Evolutionary conservation across 2,329 filamentous ascomycete genomes (phyloP).

Genomic region (Didymella glomerata): DNA sequence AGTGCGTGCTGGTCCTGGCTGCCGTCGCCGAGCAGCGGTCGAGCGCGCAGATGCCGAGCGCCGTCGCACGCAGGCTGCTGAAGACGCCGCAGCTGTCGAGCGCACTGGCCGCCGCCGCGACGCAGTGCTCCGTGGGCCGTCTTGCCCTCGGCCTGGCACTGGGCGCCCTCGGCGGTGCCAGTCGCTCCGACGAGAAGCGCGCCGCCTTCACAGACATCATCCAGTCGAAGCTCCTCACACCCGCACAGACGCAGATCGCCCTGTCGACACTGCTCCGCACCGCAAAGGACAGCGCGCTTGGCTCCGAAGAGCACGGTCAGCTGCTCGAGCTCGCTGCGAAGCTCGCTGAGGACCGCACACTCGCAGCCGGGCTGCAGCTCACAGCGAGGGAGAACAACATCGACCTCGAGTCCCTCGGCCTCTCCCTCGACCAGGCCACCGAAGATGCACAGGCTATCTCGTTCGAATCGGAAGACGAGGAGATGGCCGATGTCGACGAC

Average conservation of each 20-base stretch:
- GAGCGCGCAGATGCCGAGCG: constrained; percentile 72
- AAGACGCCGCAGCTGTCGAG: constrained; percentile 68
- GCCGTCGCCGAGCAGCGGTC: constrained; percentile 83
- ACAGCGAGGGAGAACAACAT: constrained; percentile 72
- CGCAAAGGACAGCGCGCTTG: constrained; percentile 41
- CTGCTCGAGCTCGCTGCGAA: constrained; percentile 44
- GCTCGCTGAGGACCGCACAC: constrained; percentile 39
- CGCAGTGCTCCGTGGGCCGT: constrained; percentile 73
- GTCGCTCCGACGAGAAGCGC: constrained; percentile 31
- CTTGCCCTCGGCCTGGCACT: constrained; percentile 75
- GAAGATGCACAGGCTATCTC: constrained; percentile 24
- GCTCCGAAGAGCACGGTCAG: constrained; percentile 43
- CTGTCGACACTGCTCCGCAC: constrained; percentile 71
- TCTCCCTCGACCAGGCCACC: constrained; percentile 44
- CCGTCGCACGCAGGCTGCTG: constrained; percentile 73
- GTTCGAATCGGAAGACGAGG: constrained; percentile 57
- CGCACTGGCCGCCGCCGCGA: constrained; percentile 68
- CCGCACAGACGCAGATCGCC: constrained; percentile 69
- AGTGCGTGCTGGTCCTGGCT: constrained; percentile 80
- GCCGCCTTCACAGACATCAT: constrained; percentile 68
- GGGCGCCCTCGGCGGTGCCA: constrained; percentile 48
- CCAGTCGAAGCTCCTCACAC: constrained; percentile 66
- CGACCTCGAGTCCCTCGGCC: constrained; percentile 70
- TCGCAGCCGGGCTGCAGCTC: constrained; percentile 69
- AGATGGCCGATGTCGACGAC: constrained; percentile 61